Base-by-base conservation (phyloP, 345 rosid species). In the Cardamine resedifolia region DNA sequence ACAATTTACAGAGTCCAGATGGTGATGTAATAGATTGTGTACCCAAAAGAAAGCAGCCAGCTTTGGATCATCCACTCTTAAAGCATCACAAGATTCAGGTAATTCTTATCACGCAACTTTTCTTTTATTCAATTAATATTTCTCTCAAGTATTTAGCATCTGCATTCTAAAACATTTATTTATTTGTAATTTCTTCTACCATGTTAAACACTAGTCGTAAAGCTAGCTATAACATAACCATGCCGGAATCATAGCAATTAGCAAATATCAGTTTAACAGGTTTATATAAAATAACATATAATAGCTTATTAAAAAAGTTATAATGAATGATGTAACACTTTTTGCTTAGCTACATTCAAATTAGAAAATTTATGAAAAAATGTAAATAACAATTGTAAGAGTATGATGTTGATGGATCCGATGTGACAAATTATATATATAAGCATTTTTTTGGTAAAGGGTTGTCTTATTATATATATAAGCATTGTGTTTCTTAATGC, bases 41-140 rank as follows among this genome's bases (percentile, higher is more conserved):
- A 62, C 92, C 70, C 79, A 88, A 83, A 73, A 83, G 86, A 81
- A 83, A 80, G 66, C 99, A 96, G 53, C 98, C 98, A 61, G 96
- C 92, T 79, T 81, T 96, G 76, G 98, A 96, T 81, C 99, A 96
- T 60, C 99, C 99, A 27, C 88, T 85, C 64, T 81, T 92, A 23
- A 87, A 85, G 81, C 86, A 86, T 77, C 99, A 96, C 85, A 92
- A 88, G 91, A 96, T 92, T 80, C 97, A 90, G 96, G 99, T 96
- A 50, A 51, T 19, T 50, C 45, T 45, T 56, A 70, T 56, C 39
- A 33, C 59, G 3, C 51, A 58, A 49, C 66, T 51, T 66, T 53
- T 65, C 9, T 56, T 55, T 15, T 20, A 27, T 41, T 20, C 33
- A 45, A n/a, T 45, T 27, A 30, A 44, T 52, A 44, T 12, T 38